Evolutionary conservation across 352 stramenopile genomes (phyloP).

Genomic region (Phytophthora sojae): DNA sequence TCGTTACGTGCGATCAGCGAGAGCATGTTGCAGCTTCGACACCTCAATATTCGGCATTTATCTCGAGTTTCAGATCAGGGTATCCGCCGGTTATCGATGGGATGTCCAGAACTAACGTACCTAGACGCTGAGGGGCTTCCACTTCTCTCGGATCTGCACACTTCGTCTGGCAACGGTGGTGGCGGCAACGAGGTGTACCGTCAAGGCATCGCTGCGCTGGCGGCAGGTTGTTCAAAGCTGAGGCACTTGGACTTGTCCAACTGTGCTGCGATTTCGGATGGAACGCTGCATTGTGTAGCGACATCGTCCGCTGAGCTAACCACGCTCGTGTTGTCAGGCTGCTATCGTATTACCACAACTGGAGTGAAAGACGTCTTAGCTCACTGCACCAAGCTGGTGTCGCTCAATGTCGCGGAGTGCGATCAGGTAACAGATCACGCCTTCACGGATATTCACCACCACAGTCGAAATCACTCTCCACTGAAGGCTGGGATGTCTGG

Average conservation of each 20-base stretch:
- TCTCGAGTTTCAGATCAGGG: slow-evolving; percentile 62
- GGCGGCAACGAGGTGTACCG: slow-evolving; percentile 10
- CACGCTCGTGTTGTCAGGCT: slow-evolving; percentile 35
- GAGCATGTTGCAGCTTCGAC: slow-evolving; percentile 61
- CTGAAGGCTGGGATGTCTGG: not conserved
- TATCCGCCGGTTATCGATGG: slow-evolving; percentile 52
- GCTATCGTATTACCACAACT: slow-evolving; percentile 32
- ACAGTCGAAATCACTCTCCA: slow-evolving; percentile 4
- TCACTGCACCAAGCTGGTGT: slow-evolving; percentile 36
- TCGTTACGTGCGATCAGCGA: slow-evolving; percentile 88
- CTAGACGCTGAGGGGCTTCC: slow-evolving; percentile 53
- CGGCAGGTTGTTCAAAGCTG: slow-evolving; percentile 41
- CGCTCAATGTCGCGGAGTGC: slow-evolving; percentile 37
- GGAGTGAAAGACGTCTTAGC: slow-evolving; percentile 35
- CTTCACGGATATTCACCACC: slow-evolving; percentile 23
- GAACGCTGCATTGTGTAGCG: slow-evolving; percentile 31
- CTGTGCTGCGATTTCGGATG: slow-evolving; percentile 56
- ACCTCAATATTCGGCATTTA: slow-evolving; percentile 59
- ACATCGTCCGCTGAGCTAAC: slow-evolving; percentile 26
- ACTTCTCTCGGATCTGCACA: slow-evolving; percentile 52
- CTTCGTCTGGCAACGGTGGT: not conserved
- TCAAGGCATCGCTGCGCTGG: slow-evolving; percentile 52
- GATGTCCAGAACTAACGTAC: slow-evolving; percentile 54
- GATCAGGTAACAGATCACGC: slow-evolving; percentile 53
- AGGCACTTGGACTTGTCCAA: slow-evolving; percentile 61